Evolutionary conservation across 2,329 filamentous ascomycete genomes (phyloP), one percentile per base, ranked within the genome.

Genomic region (Sordariomycetes sp.): DNA sequence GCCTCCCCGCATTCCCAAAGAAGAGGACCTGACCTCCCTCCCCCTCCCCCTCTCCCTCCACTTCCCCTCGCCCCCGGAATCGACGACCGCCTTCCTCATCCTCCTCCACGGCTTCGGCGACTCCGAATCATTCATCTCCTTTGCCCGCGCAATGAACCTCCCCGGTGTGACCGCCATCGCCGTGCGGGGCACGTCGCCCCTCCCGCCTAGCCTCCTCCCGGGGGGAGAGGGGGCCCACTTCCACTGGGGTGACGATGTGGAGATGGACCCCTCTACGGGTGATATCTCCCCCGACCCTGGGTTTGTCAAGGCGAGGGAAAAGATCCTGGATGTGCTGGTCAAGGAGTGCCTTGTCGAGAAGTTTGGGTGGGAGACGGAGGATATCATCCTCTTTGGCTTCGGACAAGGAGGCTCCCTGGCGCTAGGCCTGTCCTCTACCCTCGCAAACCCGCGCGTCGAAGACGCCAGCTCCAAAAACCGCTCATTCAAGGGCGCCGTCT

Each of bases 51-150:
- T 76, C 59, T 70, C 74, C 55, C 67, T 79, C 52, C 72, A 77
- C 62, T 77, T 74, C 65, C 77, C 78, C 50, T 68, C 73, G 32
- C 76, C 79, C 24, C 72, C 79, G 42, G 81, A 86, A 60, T 79
- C 79, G 13, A 81, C 86, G 10, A 87, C 84, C 51, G 86, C 91
- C 63, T 77, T 95, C 62, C 81, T 95, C 60, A 72, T 95, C 65
- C 80, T 95, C 55, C 82, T 95, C 59, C 90, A 95, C 69, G 90
- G 90, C 61, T 80, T 95, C 13, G 90, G 90, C 61, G 90, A 95
- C 71, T 80, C 89, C 59, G 65, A 68, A 2, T 76, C 87, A 39
- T 95, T 94, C 68, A 78, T 81, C 59, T 72, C 72, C 52, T 86
- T 95, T 60, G 88, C 84, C 22, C 74, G 76, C 58, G 82, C 81